These are phyloP conservation scores for Penicillium psychrosexuale DNA, from an alignment of 2,329 filamentous ascomycete genomes.

Conservation along the genomic window DNA sequence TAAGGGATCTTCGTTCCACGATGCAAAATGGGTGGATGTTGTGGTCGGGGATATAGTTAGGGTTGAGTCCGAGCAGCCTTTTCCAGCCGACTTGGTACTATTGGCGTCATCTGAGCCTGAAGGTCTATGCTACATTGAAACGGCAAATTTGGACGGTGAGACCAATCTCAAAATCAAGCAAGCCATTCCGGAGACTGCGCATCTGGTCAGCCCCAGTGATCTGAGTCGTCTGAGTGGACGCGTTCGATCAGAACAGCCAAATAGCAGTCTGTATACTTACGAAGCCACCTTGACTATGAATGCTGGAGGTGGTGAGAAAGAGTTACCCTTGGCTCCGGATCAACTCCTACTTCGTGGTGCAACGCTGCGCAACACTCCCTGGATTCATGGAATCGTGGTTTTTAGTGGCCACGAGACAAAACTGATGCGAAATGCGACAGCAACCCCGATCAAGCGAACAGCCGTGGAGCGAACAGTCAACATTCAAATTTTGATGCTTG, in stretches of 20 bases:
- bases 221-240: conserved; percentile 81
- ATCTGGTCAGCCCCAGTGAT: conserved; percentile 81
- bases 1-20: conserved; percentile 76
- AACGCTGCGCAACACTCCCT: conserved; percentile 91
- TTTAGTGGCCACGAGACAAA: conserved; percentile 99
- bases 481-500: conserved; percentile 83
- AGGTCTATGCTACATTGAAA: conserved; percentile 97
- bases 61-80: conserved; percentile 91
- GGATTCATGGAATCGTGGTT: conserved; percentile 93
- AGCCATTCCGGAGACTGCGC: conserved; percentile 84
- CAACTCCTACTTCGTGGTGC: conserved; percentile 90
- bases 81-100: conserved; percentile 89
- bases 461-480: conserved; percentile 95
- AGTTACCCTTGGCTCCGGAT: conserved; percentile 83
- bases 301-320: conserved; percentile 86
- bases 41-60: conserved; percentile 88
- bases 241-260: conserved; percentile 91
- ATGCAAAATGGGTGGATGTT: conserved; percentile 91
- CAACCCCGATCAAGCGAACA: conserved; percentile 94
- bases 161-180: conserved; percentile 99
- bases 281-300: conserved; percentile 93
- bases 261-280: conserved; percentile 97
- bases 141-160: conserved; percentile 94
- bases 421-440: conserved; percentile 96
- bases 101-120: conserved; percentile 95